Base-by-base conservation (phyloP, 495 filamentous ascomycete species). In the Cenococcum geophilum region DNA sequence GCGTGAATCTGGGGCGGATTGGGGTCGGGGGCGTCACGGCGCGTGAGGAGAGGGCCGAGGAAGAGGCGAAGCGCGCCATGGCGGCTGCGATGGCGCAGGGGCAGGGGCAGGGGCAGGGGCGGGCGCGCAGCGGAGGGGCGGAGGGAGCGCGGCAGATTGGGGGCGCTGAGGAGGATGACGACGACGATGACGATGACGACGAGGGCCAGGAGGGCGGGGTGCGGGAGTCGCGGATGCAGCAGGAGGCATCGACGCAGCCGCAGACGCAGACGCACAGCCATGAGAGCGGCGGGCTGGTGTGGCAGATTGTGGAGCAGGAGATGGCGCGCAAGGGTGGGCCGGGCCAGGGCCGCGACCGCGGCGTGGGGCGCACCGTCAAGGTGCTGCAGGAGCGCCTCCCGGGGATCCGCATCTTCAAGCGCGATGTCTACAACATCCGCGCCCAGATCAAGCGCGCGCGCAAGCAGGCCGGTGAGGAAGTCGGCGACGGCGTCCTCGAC, bases 361-460 rank as follows among this genome's bases (percentile, higher is more conserved):
- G 63, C 11, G 58, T 65, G 1, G 64, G 64, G 2, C 47, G 61
- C 0, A 63, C 62, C n/a, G 59, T 67, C 1, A 62, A 65, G 36
- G 57, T 62, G n/a, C 59, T 67, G 1, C 53, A 64, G 32, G 59
- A 70, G 47, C 49, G 55, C 5, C 58, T 63, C 5, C 67, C 64
- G 6, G 67, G 67, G 11, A 65, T 69, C 18, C 63, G 59, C 34
- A 68, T 68, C 50, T 65, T 63, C 56, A 68, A 68, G 57, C 55
- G 66, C 16, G 66, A 68, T 55, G 63, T 68, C 23, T 68, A 68
- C 49, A 68, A 68, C 57, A 65, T 65, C 12, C 59, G 62, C 20
- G 66, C 66, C 18, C 66, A 68, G 34, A 68, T 68, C 58, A 68
- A 68, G 50, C 58, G 65, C 0, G 58, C 65, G 16, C 53, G 65